Evolutionary conservation across 495 filamentous ascomycete genomes (phyloP).

Genomic region (Aspergillus conjunctus): DNA sequence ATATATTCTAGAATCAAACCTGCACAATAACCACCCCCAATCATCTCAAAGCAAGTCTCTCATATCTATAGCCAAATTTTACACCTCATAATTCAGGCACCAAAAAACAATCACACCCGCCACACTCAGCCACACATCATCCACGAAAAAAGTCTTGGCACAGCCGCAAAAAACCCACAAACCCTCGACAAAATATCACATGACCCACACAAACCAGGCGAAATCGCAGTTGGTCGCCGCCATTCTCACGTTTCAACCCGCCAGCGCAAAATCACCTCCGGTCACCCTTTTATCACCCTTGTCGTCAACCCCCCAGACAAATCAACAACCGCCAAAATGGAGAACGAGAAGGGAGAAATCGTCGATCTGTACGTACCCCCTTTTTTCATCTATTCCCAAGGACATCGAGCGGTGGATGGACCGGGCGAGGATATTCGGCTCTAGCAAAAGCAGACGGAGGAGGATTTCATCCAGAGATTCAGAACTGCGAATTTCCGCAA

Average conservation of each 20-base stretch:
- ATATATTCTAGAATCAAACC: background rate
- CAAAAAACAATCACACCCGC: background rate
- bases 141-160: constrained; percentile 11
- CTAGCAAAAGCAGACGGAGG: background rate
- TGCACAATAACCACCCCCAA: too few relatives aligned
- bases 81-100: constrained; percentile 7
- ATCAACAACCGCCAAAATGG: constrained; percentile 70
- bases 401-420: background rate
- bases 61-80: too few relatives aligned
- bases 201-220: constrained; percentile 52
- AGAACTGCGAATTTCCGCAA: too few relatives aligned
- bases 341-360: constrained; percentile 98
- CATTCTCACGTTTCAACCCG: constrained; percentile 25
- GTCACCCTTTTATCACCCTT: constrained; percentile 39
- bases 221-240: constrained; percentile 26
- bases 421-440: background rate
- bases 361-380: constrained; percentile 84
- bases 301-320: constrained; percentile 44
- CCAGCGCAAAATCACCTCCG: constrained; percentile 29
- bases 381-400: constrained; percentile 18
- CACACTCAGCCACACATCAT: constrained; percentile 2
- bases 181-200: constrained; percentile 53
- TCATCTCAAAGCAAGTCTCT: too few relatives aligned
- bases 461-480: too few relatives aligned
- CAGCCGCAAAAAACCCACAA: constrained; percentile 16